phyloP scores from a whole-genome alignment of 2,329 filamentous ascomycete genomes.

The Colletotrichum spinosum region DNA sequence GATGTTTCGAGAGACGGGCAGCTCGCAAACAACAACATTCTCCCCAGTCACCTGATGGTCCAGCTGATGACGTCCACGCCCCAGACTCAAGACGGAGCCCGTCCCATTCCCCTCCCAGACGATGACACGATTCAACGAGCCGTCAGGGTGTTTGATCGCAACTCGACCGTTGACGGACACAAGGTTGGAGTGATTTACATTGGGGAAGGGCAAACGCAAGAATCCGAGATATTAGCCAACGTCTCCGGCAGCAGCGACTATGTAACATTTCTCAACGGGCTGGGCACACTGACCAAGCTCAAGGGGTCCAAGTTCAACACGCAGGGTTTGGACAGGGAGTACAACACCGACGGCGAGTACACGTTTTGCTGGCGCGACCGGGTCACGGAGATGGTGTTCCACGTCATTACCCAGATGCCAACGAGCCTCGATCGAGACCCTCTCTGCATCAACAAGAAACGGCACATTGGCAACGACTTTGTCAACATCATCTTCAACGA shows the following conservation, averaged over 20 bases:
- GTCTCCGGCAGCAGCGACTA: conserved; percentile 89
- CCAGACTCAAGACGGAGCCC: conserved; percentile 67
- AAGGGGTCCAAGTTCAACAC: conserved; percentile 91
- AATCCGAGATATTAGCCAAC: conserved; percentile 88
- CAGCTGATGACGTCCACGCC: conserved; percentile 75
- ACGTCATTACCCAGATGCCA: conserved; percentile 97
- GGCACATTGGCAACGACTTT: conserved; percentile 96
- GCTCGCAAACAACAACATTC: conserved; percentile 67
- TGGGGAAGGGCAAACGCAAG: conserved; percentile 84
- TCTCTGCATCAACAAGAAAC: conserved; percentile 85
- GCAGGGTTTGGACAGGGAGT: conserved; percentile 84
- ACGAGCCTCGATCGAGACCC: conserved; percentile 83
- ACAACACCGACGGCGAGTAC: conserved; percentile 85
- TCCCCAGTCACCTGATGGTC: conserved; percentile 80
- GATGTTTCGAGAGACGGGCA: conserved; percentile 64
- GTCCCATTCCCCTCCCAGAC: conserved; percentile 80
- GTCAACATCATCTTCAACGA: conserved; percentile 99
- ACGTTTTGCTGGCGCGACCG: conserved; percentile 95
- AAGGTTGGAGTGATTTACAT: conserved; percentile 97
- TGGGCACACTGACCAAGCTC: conserved; percentile 85
- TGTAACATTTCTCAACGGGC: conserved; percentile 81
- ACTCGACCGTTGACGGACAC: conserved; percentile 91
- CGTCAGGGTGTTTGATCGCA: conserved; percentile 85
- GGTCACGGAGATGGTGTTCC: conserved; percentile 95
- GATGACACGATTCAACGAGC: conserved; percentile 78